A percentile compares a stretch with the other conserved stretches of the same genome.
These are phyloP conservation scores for Endotrypanum monterogeii DNA, from an alignment of 208 protist species.

Conservation along the genomic window DNA sequence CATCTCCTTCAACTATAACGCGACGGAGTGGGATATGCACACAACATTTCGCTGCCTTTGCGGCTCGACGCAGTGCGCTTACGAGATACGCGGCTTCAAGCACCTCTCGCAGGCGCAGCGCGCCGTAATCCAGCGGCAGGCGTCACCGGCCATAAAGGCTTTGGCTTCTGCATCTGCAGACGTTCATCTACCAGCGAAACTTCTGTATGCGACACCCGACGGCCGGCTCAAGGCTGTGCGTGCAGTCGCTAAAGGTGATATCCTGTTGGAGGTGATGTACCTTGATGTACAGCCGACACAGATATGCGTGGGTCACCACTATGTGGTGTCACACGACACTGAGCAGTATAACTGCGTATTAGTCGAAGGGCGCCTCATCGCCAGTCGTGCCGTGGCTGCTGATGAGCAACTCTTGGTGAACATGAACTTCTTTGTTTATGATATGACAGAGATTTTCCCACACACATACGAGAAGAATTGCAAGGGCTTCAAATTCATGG, in stretches of 20 bases:
- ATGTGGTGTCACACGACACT: slow-evolving; percentile 58
- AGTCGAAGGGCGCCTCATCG: slow-evolving; percentile 76
- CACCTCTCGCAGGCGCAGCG: slow-evolving; percentile 66
- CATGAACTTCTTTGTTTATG: slow-evolving; percentile 89
- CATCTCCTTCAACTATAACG: slow-evolving; percentile 82
- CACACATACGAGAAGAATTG: slow-evolving; percentile 47
- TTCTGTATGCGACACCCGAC: slow-evolving; percentile 34
- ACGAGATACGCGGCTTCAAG: slow-evolving; percentile 80
- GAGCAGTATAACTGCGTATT: slow-evolving; percentile 62
- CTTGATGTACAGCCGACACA: slow-evolving; percentile 77
- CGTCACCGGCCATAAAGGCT: slow-evolving; percentile 63
- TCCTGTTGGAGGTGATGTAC: slow-evolving; percentile 68
- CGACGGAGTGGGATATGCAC: slow-evolving; percentile 85
- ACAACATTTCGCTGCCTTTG: slow-evolving; percentile 77
- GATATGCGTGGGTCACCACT: slow-evolving; percentile 55
- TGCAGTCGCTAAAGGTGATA: slow-evolving; percentile 37
- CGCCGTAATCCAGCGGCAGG: slow-evolving; percentile 34
- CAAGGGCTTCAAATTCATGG: slow-evolving; percentile 74
- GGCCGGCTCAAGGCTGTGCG: slow-evolving; percentile 38
- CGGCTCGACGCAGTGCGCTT: slow-evolving; percentile 50
- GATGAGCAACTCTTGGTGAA: slow-evolving; percentile 64
- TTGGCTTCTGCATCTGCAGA: slow-evolving; percentile 38
- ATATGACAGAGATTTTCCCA: slow-evolving; percentile 77
- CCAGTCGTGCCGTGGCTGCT: slow-evolving; percentile 36
- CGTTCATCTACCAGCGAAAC: slow-evolving; percentile 45